Percentiles rank a stretch among this genome's conserved stretches.
These are phyloP conservation scores for Echinosophora koreensis DNA, from an alignment of 306 rosid species.

Conservation along the genomic window DNA sequence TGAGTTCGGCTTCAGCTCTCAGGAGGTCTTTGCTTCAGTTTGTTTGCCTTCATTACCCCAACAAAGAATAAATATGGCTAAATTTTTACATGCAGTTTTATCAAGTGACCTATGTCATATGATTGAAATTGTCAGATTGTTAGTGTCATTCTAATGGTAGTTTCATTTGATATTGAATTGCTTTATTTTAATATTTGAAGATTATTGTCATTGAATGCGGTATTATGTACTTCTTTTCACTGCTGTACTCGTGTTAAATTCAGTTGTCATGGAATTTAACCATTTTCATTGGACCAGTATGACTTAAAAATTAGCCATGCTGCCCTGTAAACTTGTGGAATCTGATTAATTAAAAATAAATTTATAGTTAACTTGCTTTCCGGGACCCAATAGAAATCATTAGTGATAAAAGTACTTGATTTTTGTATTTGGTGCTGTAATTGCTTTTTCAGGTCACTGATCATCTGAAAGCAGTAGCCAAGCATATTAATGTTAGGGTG, in stretches of 20 bases:
- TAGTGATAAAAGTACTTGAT: constrained; percentile 20
- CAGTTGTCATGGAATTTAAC: constrained; percentile 6
- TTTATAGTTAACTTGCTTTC: constrained; percentile 15
- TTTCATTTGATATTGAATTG: constrained; percentile 4
- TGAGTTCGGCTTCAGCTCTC: not conserved
- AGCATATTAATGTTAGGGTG: constrained; percentile 70
- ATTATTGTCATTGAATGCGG: not conserved
- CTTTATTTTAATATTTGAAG: constrained; percentile 1
- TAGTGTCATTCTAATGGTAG: not conserved
- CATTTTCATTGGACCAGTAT: constrained; percentile 8
- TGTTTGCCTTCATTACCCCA: not conserved
- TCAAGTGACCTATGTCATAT: not conserved
- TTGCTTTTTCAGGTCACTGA: constrained; percentile 71
- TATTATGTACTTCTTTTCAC: constrained; percentile 4
- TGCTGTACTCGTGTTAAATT: not conserved
- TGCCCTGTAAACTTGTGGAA: not conserved
- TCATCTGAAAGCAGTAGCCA: constrained; percentile 81
- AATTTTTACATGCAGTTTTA: not conserved
- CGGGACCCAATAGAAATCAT: constrained; percentile 11
- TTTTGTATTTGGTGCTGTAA: constrained; percentile 30
- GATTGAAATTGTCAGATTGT: not conserved
- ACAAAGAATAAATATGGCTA: constrained; percentile 2
- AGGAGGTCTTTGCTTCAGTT: constrained; percentile 4
- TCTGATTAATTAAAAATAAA: not conserved
- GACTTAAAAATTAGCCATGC: not conserved